Evolutionary conservation across 192 early-diverging fungal species (phyloP), one percentile per base, ranked within the genome.

Genomic region (Phlyctochytrium planicorne): DNA sequence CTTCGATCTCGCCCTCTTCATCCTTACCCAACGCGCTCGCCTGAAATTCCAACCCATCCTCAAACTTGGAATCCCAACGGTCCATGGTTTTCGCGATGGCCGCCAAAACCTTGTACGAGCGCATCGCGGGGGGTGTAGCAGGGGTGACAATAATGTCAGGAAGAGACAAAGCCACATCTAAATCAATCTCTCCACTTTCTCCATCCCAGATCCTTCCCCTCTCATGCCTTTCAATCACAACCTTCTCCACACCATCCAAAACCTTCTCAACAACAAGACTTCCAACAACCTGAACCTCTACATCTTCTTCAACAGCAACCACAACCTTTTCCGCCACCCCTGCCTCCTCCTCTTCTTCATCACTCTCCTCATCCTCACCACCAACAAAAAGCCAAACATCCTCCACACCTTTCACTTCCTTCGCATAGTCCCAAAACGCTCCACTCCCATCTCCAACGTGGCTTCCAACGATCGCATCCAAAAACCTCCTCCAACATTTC

Each of bases 361-460:
- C 60, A 16, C 33, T 29, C 3, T 23, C 2, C 53, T 53, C 61
- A 30, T 75, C 73, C 40, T 71, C 73, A 12, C 59, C 68, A 6
- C 72, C 72, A 10, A 74, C 69, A 72, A 59, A 71, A 16, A 75
- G 1, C 40, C 73, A 71, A 10, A 75, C 30, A 60, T 71, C 70
- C 23, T 75, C 73, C 25, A 70, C 67, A 63, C 68, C 27, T 16
- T 60, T 52, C 20, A 64, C 59, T 20, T 52, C 55, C 20, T 24
- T 53, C 2, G 60, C 63, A 37, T 71, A 71, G 29, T 66, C 62
- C 20, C 24, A 31, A 16, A 23, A 20, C 20, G 68, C 62, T 17
- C 30, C 23, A 59, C 12, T 10, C 56, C 23, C 6, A 30, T 25
- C 23, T 25, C 40, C 20, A 20, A 47, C 6, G 10, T 20, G 40